Percentiles rank a stretch among this genome's conserved stretches.
These are phyloP conservation scores for Orychophragmus violaceus DNA, from an alignment of 345 rosid genomes.

Conservation along the genomic window DNA sequence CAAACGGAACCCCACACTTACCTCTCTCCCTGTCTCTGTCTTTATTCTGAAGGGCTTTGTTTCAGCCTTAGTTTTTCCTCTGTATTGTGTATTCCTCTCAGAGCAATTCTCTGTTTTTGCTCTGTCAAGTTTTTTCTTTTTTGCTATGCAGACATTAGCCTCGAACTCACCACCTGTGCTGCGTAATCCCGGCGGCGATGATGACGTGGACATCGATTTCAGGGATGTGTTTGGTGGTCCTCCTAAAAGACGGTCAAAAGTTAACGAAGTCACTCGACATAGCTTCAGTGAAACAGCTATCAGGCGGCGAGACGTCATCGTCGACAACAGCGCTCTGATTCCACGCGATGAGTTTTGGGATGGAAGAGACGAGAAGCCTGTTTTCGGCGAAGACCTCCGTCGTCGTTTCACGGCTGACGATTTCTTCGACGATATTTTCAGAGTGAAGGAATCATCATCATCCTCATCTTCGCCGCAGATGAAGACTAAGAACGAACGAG, in stretches of 20 bases:
- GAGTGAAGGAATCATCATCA: constrained; percentile 40
- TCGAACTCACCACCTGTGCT: constrained; percentile 26
- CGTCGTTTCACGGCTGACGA: constrained; percentile 39
- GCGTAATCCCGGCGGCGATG: constrained; percentile 8
- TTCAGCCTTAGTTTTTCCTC: not conserved
- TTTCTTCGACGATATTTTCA: constrained; percentile 74
- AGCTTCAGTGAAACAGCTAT: constrained; percentile 41
- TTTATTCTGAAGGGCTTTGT: not conserved
- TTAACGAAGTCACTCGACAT: constrained; percentile 33
- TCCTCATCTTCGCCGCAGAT: constrained; percentile 36
- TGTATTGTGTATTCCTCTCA: not conserved
- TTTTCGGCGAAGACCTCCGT: constrained; percentile 60
- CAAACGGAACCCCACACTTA: constrained; percentile 19
- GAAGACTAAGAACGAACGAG: constrained; percentile 38
- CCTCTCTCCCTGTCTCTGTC: constrained; percentile 10
- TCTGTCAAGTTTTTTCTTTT: constrained; percentile 6
- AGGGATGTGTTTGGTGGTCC: constrained; percentile 86
- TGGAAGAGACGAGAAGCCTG: constrained; percentile 56
- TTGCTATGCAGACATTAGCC: constrained; percentile 32
- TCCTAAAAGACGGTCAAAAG: constrained; percentile 47
- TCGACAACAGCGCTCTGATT: constrained; percentile 14
- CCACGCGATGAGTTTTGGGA: constrained; percentile 32
- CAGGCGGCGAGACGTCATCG: constrained; percentile 12
- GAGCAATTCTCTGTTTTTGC: not conserved
- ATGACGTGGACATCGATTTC: constrained; percentile 60